Conservation (phyloP, 805 yeast genomes). For the Barnettozyma botsteinii region DNA sequence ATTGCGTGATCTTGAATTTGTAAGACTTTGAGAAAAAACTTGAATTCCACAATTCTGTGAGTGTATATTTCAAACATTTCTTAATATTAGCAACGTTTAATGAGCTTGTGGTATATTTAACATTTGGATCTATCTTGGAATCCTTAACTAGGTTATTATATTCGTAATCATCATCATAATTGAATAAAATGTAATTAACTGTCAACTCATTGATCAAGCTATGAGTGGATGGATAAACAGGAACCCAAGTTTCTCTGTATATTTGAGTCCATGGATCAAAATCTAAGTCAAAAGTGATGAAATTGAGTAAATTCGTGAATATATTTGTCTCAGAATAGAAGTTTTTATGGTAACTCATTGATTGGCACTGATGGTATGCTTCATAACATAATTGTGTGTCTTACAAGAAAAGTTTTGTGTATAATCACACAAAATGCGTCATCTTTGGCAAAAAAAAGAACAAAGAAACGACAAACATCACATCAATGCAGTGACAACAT, state of each 20-base stretch:
- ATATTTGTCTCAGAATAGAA: not conserved
- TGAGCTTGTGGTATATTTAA: not conserved
- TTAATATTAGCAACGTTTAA: not conserved
- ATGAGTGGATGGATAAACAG: conserved; percentile 5
- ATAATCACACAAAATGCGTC: too few relatives aligned
- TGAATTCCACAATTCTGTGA: not conserved
- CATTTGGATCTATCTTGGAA: not conserved
- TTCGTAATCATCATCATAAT: conserved; percentile 2
- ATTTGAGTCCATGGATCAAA: conserved; percentile 4
- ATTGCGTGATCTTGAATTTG: not conserved
- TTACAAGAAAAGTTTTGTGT: too few relatives aligned
- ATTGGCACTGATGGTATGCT: too few relatives aligned
- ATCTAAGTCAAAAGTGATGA: conserved; percentile 7
- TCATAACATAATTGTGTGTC: too few relatives aligned
- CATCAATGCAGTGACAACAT: too few relatives aligned
- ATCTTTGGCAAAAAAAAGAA: too few relatives aligned
- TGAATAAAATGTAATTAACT: not conserved
- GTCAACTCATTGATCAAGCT: conserved; percentile 4
- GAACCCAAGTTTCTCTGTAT: conserved; percentile 5
- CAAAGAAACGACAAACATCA: too few relatives aligned
- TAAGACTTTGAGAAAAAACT: not conserved
- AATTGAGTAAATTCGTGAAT: not conserved
- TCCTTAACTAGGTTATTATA: conserved; percentile 3
- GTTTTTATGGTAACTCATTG: conserved; percentile 1
- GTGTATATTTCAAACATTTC: not conserved